Percentiles rank a stretch among this genome's conserved stretches.
Evolutionary conservation across 1,139 yeast genomes (phyloP).

Genomic region (Candida freyschussii): DNA sequence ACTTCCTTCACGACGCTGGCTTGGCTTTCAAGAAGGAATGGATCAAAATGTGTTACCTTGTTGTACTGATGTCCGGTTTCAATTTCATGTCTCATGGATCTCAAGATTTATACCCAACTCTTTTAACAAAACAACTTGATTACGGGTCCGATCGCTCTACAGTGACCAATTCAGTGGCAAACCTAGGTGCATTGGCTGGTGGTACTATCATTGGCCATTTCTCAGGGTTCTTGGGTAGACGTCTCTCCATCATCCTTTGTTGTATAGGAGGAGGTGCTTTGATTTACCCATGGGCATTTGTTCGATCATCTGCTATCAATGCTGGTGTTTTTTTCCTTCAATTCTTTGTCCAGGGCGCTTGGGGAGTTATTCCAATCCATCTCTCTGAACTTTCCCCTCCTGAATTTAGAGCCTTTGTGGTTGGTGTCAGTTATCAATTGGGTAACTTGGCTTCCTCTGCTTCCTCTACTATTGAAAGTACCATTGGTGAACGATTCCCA

Average conservation of each 20-base stretch:
- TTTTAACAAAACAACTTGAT: constrained; percentile 48
- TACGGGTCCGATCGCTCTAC: constrained; percentile 51
- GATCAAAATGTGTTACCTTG: constrained; percentile 45
- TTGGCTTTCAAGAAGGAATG: constrained; percentile 36
- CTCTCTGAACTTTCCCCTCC: constrained; percentile 76
- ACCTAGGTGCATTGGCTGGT: constrained; percentile 64
- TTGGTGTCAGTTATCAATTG: constrained; percentile 74
- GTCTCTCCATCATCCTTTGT: constrained; percentile 52
- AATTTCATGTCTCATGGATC: constrained; percentile 72
- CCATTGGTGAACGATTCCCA: constrained; percentile 67
- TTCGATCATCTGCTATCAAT: constrained; percentile 49
- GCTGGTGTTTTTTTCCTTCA: constrained; percentile 80
- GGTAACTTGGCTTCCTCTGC: constrained; percentile 85
- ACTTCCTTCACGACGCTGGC: constrained; percentile 24
- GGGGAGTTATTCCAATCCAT: constrained; percentile 84
- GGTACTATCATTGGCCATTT: constrained; percentile 60
- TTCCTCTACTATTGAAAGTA: constrained; percentile 75
- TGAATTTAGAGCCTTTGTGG: constrained; percentile 65
- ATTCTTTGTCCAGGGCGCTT: constrained; percentile 79
- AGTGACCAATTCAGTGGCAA: constrained; percentile 65
- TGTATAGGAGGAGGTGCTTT: constrained; percentile 65
- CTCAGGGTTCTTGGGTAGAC: constrained; percentile 56
- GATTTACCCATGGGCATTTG: constrained; percentile 70
- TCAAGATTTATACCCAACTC: constrained; percentile 68
- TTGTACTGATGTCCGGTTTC: constrained; percentile 57